Base-by-base conservation (phyloP, 345 rosid species). In the Chamaenerion angustifolium region DNA sequence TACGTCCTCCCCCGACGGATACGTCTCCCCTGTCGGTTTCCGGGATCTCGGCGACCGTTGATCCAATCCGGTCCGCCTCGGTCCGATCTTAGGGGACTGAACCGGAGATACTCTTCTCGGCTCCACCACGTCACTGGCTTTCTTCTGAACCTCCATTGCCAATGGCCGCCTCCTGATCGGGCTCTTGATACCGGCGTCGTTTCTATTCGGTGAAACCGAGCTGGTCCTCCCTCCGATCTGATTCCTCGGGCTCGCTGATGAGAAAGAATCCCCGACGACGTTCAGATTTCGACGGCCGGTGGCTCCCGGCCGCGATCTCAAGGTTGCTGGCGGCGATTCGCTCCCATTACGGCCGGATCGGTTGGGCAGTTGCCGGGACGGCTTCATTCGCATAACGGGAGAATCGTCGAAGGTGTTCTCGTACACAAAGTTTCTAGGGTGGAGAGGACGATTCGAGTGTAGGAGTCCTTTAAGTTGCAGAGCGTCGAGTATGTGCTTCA, bases 391-490 rank as follows among this genome's bases (percentile, higher is more conserved):
- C 12, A 79, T 75, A 12, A 79, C 68, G 0, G 86, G 86, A 23
- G 80, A 77, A 52, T 77, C 76, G 12, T 68, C 62, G 40, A 61
- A 56, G 27, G 49, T 16, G 11, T 51, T 51, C 19, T 83, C 82
- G 65, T 64, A 69, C 8, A 69, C 74, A 46, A 73, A 46, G 66
- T 76, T 80, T 47, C 79, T 65, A 52, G 43, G 61, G 57, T 52
- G 64, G 56, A 10, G 46, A 13, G 63, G 58, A 54, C 61, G 71
- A 40, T 65, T 72, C n/a, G 82, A 61, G 66, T 82, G 96, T 40
- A 92, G 57, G n/a, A 92, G 85, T 49, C 98, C 98, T 73, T 87
- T 92, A 23, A 87, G 95, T 57, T 79, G 94, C 49, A 72, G 68
- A 60, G 95, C 95, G 61, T 84, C 90, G 12, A 87, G 90, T 64